phyloP scores from a whole-genome alignment of 768 basidiomycete genomes.

The Boletus tylopilopsis region DNA sequence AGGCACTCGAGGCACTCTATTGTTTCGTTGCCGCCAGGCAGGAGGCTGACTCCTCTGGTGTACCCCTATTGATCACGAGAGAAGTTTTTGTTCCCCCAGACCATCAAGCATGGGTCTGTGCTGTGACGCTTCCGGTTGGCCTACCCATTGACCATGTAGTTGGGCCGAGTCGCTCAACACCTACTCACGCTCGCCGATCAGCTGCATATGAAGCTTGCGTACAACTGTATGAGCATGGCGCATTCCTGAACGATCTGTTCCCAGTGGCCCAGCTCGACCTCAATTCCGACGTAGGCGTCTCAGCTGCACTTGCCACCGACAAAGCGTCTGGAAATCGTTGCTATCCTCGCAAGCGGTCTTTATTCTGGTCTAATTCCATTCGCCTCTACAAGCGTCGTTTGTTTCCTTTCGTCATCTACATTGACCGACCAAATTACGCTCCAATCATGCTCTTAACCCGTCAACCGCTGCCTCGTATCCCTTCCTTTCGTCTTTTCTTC shows the following conservation, averaged over 20 bases:
- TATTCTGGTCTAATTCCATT: conserved; percentile 58
- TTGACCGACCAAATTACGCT: conserved; percentile 39
- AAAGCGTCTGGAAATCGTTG: conserved; percentile 43
- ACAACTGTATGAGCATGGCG: conserved; percentile 44
- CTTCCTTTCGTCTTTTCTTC: conserved; percentile 57
- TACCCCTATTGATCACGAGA: conserved; percentile 21
- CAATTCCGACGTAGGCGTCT: not conserved
- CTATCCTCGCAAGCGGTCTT: conserved; percentile 57
- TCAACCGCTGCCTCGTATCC: conserved; percentile 57
- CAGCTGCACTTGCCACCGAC: conserved; percentile 16
- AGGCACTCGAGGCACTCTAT: conserved; percentile 56
- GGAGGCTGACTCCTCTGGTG: conserved; percentile 1
- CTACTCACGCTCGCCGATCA: conserved; percentile 51
- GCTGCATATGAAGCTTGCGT: conserved; percentile 58
- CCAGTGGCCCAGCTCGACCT: conserved; percentile 8
- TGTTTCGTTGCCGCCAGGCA: conserved; percentile 39
- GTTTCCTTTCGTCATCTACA: conserved; percentile 40
- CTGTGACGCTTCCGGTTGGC: conserved; percentile 43
- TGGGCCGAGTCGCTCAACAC: conserved; percentile 44
- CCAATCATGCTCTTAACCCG: conserved; percentile 68
- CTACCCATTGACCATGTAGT: conserved; percentile 39
- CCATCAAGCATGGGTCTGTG: conserved; percentile 40
- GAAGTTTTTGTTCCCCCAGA: conserved; percentile 21
- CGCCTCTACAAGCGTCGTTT: conserved; percentile 19
- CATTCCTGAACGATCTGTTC: conserved; percentile 51